A percentile compares a stretch with the other conserved stretches of the same genome.
Conservation (phyloP, 2,329 filamentous ascomycete species). For the Didymellaceae sp. region DNA sequence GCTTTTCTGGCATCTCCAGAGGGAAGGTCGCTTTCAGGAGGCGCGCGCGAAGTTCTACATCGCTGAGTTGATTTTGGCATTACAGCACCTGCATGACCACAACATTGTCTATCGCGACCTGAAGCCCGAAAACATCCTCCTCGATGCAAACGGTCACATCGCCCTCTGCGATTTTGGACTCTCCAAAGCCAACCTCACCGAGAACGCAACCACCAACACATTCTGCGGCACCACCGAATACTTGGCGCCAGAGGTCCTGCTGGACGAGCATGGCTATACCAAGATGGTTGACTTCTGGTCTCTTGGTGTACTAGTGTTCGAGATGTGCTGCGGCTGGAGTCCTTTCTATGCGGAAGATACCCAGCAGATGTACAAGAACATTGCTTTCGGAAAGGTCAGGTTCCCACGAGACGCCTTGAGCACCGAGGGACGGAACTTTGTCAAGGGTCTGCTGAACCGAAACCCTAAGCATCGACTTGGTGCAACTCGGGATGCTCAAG, state of each 20-base stretch:
- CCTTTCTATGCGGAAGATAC: constrained; percentile 99
- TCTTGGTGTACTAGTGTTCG: constrained; percentile 93
- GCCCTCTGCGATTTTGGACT: constrained; percentile 96
- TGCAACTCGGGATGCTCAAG: constrained; percentile 87
- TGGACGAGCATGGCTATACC: constrained; percentile 97
- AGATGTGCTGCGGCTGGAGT: constrained; percentile 99
- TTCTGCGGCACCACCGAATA: constrained; percentile 99
- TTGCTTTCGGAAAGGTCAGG: constrained; percentile 96
- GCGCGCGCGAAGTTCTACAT: constrained; percentile 98
- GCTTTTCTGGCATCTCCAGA: constrained; percentile 97
- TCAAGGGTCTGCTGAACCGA: constrained; percentile 94
- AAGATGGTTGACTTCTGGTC: constrained; percentile 99
- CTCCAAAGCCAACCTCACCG: constrained; percentile 95
- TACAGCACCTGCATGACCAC: constrained; percentile 94
- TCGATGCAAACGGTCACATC: constrained; percentile 97
- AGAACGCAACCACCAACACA: constrained; percentile 97
- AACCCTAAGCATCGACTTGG: constrained; percentile 96
- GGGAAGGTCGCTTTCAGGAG: constrained; percentile 94
- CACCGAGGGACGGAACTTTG: constrained; percentile 94
- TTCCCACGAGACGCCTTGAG: constrained; percentile 95
- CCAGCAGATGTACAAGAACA: constrained; percentile 99
- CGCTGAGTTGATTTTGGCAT: constrained; percentile 91
- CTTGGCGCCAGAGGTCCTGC: constrained; percentile 88
- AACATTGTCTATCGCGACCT: constrained; percentile 98
- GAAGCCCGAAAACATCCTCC: constrained; percentile 95